These are phyloP conservation scores for Collariella sp. DNA, from an alignment of 495 filamentous ascomycete species.

Conservation along the genomic window DNA sequence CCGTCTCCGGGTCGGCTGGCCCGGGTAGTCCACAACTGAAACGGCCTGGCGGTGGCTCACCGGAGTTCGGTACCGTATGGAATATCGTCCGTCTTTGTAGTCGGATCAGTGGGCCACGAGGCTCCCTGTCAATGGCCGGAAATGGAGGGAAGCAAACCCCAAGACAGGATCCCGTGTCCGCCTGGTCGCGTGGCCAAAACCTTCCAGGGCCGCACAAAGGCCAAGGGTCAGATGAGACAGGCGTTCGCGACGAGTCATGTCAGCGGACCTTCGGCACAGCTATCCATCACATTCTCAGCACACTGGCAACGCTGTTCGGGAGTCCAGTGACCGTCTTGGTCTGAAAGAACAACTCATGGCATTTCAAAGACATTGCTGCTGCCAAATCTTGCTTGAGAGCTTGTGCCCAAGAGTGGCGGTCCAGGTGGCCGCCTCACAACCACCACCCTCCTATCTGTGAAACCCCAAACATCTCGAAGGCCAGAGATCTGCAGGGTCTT, in stretches of 20 bases:
- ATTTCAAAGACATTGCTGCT: no score
- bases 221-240: slow-evolving; percentile 4
- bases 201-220: neutral
- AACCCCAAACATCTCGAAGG: no score
- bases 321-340: neutral
- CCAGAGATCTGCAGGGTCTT: no score
- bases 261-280: slow-evolving; percentile 1
- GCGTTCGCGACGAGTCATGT: slow-evolving; percentile 7
- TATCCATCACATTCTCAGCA: neutral
- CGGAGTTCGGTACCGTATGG: no score
- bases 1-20: neutral
- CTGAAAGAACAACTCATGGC: neutral
- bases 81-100: neutral
- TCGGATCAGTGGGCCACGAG: neutral
- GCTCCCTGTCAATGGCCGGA: no score
- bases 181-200: slow-evolving; percentile 5
- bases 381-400: no score
- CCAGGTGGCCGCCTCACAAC: no score
- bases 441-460: no score
- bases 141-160: no score
- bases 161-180: neutral
- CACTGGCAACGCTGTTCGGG: neutral
- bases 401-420: no score
- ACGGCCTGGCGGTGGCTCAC: neutral
- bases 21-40: neutral